A percentile compares a stretch with the other conserved stretches of the same genome.
phyloP scores from a whole-genome alignment of 2,329 filamentous ascomycete species.

The Alternaria sp. region DNA sequence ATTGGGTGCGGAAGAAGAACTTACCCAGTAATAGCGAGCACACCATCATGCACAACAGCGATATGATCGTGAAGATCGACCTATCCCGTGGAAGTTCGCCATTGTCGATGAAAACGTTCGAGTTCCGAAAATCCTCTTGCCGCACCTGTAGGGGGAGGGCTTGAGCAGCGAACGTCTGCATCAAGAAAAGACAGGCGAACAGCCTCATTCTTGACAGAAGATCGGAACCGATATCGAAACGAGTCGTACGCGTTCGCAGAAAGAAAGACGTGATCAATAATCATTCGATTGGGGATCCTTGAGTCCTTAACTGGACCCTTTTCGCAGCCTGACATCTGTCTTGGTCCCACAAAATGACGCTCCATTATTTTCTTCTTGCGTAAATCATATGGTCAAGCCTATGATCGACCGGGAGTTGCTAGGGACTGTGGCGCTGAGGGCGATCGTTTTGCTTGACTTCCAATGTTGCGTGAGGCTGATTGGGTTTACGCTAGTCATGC shows the following conservation, averaged over 20 bases:
- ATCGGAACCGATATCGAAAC: neutral
- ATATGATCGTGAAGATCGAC: neutral
- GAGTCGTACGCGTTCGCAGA: neutral
- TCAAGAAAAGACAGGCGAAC: neutral
- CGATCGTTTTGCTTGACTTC: neutral
- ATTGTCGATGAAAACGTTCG: neutral
- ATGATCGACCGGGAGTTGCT: neutral
- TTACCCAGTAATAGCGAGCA: conserved; percentile 5
- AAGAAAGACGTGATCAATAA: neutral
- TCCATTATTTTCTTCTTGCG: neutral
- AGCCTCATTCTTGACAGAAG: neutral
- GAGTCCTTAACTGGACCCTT: conserved; percentile 5
- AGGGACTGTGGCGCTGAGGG: neutral
- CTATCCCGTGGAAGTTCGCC: neutral
- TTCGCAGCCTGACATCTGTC: neutral
- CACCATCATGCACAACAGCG: conserved; percentile 6
- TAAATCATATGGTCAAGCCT: neutral
- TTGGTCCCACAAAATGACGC: neutral
- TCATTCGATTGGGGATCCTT: neutral
- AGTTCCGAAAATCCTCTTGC: neutral
- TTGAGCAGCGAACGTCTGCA: neutral
- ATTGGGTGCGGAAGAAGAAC: neutral
- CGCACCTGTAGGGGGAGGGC: neutral
- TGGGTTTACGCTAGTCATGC: neutral
- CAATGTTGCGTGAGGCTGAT: neutral